Percentiles rank a stretch among this genome's conserved stretches.
Conservation (phyloP, 1,139 yeast genomes). For the Diutina scorzettiae region DNA sequence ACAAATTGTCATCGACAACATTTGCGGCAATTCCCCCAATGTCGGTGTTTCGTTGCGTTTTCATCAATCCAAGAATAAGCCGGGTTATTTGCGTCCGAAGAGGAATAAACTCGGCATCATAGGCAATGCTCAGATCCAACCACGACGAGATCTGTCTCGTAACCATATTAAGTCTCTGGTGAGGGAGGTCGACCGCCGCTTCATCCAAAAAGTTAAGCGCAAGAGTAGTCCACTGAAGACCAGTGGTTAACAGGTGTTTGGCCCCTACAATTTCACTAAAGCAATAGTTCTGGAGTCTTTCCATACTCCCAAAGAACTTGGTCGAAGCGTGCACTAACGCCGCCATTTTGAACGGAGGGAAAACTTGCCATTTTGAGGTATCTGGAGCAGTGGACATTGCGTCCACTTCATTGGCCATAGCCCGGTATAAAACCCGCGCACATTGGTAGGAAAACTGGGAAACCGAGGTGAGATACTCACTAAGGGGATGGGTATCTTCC, state of each 20-base stretch:
- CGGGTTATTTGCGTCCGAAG: slow-evolving; percentile 42
- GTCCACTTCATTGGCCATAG: background rate
- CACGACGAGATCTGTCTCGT: slow-evolving; percentile 39
- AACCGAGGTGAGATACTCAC: background rate
- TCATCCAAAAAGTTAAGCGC: slow-evolving; percentile 34
- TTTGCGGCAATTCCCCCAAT: slow-evolving; percentile 24
- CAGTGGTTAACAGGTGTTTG: slow-evolving; percentile 22
- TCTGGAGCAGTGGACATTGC: background rate
- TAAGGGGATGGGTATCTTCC: background rate
- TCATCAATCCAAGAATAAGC: slow-evolving; percentile 26
- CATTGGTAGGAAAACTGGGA: slow-evolving; percentile 1
- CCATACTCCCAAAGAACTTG: slow-evolving; percentile 26
- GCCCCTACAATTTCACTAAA: slow-evolving; percentile 57
- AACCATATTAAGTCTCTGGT: slow-evolving; percentile 51
- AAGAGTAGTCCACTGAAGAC: slow-evolving; percentile 37
- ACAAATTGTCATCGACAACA: slow-evolving; percentile 40
- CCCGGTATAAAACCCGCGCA: background rate
- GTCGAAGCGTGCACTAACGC: slow-evolving; percentile 22
- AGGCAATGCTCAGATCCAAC: slow-evolving; percentile 52
- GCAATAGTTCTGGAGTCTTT: slow-evolving; percentile 45
- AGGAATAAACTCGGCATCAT: slow-evolving; percentile 39
- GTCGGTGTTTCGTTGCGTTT: slow-evolving; percentile 11
- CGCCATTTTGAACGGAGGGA: slow-evolving; percentile 24
- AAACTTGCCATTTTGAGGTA: background rate
- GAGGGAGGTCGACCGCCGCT: slow-evolving; percentile 32